Conservation (phyloP, 371 early-diverging fungal species). For the Apophysomyces elegans region DNA sequence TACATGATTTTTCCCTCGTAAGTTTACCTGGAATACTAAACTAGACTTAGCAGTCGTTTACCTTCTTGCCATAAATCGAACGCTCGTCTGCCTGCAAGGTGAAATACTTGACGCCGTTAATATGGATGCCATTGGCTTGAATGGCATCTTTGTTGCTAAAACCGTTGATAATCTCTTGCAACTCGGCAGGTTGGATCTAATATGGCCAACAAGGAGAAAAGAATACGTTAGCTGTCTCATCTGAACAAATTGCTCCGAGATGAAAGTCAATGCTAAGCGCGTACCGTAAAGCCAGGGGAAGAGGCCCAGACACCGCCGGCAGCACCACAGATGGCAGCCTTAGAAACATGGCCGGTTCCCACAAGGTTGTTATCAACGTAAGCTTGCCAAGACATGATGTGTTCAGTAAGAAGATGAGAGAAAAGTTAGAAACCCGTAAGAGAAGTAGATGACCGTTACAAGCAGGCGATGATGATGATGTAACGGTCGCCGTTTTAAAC, state of each 20-base stretch:
- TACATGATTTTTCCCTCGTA: neutral
- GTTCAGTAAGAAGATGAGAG: constrained; percentile 15
- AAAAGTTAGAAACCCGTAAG: neutral
- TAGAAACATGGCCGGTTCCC: constrained; percentile 72
- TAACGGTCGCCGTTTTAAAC: neutral
- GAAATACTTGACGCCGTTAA: constrained; percentile 77
- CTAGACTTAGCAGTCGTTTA: constrained; percentile 28
- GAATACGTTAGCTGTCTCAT: constrained; percentile 10
- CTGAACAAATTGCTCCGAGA: constrained; percentile 10
- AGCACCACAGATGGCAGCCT: constrained; percentile 83
- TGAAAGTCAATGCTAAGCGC: constrained; percentile 4
- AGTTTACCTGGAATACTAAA: neutral
- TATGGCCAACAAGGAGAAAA: constrained; percentile 12
- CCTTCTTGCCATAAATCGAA: constrained; percentile 82
- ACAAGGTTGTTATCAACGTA: constrained; percentile 88
- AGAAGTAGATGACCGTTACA: neutral
- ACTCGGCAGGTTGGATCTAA: constrained; percentile 65
- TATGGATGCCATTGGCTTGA: constrained; percentile 69
- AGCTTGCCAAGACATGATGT: constrained; percentile 82
- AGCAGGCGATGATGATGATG: neutral
- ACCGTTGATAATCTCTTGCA: constrained; percentile 60
- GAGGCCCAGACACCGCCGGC: constrained; percentile 84
- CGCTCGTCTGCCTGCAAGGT: constrained; percentile 68
- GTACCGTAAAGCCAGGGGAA: constrained; percentile 71
- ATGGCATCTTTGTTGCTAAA: constrained; percentile 65